Evolutionary conservation across 805 yeast species (phyloP), one percentile per base, ranked within the genome.

Genomic region (Candida takata): DNA sequence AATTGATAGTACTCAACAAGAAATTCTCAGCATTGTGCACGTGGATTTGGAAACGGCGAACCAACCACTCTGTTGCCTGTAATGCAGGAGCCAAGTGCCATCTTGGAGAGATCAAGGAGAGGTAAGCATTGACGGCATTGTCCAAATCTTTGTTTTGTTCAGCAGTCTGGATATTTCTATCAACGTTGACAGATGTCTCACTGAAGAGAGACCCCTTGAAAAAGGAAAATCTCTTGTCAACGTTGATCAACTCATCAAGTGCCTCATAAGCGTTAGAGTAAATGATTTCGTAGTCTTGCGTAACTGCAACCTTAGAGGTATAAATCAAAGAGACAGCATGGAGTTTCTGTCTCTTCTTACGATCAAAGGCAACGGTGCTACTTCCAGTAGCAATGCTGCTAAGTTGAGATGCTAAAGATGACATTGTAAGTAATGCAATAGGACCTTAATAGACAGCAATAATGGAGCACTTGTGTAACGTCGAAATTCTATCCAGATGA

Each of bases 41-140:
- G 55, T 92, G 88, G 46, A 86, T 76, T 53, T 86, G 79, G 64
- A 79, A 92, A 49, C 97, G 73, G 63, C 98, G 80, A 14, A 92
- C 80, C 17, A 88, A 74, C 98, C 98, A 92, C 64, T 92, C 98
- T 10, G 86, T 67, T 5, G 96, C 90, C 48, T 79, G 79, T 33
- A 85, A 52, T 3, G 96, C 72, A 17, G 94, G 84, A 16, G 77
- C 70, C 35, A 87, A 61, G 44, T 77, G 72, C 72, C 90, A 77
- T 57, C 78, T 79, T 3, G 94, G 85, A 4, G 94, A 79, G 8
- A 79, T 66, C 46, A 90, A 65, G 40, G 79, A 69, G 41, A 92
- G 62, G 53, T 84, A 90, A 10, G 79, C 79, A 41, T 75, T 74
- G 34, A 90, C 73, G 21, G 92, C 88, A 39, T 69, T 70, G 51